Evolutionary conservation across 805 yeast genomes (phyloP).

Genomic region (Candida ponderosae): DNA sequence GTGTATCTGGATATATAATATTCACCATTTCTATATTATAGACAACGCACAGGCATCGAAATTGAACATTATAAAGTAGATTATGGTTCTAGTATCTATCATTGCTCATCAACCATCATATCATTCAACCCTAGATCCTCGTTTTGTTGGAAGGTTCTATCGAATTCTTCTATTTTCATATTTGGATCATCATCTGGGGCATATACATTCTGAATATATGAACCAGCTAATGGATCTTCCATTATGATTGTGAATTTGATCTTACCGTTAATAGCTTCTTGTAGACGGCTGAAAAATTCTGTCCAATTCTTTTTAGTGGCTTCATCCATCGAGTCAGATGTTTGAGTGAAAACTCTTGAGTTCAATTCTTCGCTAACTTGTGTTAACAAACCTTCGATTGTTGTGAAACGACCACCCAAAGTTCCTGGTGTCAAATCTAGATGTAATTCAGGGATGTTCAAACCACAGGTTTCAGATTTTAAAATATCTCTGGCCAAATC

Average conservation of each 20-base stretch:
- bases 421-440: conserved; percentile 95
- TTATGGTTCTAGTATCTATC: no score
- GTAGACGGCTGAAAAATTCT: conserved; percentile 62
- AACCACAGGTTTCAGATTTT: conserved; percentile 88
- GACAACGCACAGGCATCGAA: no score
- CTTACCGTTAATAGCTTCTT: conserved; percentile 76
- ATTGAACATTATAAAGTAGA: no score
- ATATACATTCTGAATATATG: conserved; percentile 94
- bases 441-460: conserved; percentile 78
- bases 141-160: conserved; percentile 82
- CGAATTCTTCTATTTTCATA: conserved; percentile 85
- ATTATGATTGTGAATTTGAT: conserved; percentile 74
- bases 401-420: conserved; percentile 95
- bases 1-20: no score
- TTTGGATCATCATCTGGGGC: conserved; percentile 98
- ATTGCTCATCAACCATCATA: conserved; percentile 23
- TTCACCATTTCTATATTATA: no score
- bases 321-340: conserved; percentile 87
- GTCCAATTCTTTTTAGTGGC: conserved; percentile 79
- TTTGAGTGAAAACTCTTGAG: conserved; percentile 72
- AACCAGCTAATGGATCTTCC: conserved; percentile 94
- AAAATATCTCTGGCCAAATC: conserved; percentile 92
- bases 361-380: conserved; percentile 90
- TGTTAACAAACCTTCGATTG: conserved; percentile 84
- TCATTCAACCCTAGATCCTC: conserved; percentile 79